These are phyloP conservation scores for Aspergillus pseudotamarii DNA, from an alignment of 2,329 filamentous ascomycete species.

Conservation along the genomic window DNA sequence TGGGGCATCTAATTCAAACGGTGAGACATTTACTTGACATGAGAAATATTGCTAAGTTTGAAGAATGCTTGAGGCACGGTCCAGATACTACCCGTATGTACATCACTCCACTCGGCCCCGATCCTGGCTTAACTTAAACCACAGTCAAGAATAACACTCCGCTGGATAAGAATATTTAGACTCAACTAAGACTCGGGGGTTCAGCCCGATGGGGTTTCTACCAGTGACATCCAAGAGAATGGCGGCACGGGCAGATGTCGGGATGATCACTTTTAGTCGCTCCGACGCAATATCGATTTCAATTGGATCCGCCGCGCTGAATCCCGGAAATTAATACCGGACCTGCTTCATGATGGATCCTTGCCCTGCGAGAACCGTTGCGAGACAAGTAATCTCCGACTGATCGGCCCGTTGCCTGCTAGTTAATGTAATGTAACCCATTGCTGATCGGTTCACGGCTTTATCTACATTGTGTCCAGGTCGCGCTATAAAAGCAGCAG, in stretches of 20 bases:
- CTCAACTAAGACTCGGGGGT: not conserved
- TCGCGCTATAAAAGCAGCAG: not conserved
- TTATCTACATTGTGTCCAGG: not conserved
- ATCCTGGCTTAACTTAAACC: not conserved
- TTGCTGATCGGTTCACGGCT: not conserved
- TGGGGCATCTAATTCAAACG: too few relatives aligned
- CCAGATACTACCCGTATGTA: not conserved
- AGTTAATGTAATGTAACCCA: slow-evolving; percentile 4
- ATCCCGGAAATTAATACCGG: not conserved
- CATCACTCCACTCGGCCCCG: not conserved
- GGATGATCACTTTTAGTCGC: slow-evolving; percentile 12
- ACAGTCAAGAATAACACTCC: not conserved
- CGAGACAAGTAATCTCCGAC: slow-evolving; percentile 8
- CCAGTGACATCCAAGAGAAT: not conserved
- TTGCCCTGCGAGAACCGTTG: not conserved
- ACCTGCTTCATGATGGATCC: not conserved
- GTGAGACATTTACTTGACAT: too few relatives aligned
- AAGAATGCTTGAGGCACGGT: too few relatives aligned
- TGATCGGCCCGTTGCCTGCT: slow-evolving; percentile 15
- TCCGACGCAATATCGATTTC: not conserved
- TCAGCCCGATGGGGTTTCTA: not conserved
- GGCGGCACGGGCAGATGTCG: slow-evolving; percentile 13
- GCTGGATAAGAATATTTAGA: not conserved
- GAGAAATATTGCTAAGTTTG: too few relatives aligned
- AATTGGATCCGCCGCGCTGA: not conserved